Conservation (phyloP, 176 grass and related monocot genomes). For the Puccinellia tenuiflora region DNA sequence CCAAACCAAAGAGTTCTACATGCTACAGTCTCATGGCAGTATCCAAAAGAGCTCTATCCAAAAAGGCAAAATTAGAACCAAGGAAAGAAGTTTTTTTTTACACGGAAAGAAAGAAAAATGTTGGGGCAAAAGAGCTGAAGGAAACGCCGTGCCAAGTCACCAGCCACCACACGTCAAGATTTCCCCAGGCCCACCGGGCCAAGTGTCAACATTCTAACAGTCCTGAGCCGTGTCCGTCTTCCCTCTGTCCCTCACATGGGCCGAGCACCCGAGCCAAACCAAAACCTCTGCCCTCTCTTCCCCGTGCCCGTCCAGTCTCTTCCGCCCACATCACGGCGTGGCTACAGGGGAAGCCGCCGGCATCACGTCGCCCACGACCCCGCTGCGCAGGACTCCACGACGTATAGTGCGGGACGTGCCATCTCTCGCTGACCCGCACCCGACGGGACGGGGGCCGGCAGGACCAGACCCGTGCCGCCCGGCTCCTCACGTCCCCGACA, state of each 20-base stretch:
- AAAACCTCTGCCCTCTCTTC: background rate
- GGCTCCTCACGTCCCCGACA: too few relatives aligned
- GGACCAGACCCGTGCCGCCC: too few relatives aligned
- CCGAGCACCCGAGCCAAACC: background rate
- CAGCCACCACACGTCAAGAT: slow-evolving; percentile 15
- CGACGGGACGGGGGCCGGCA: too few relatives aligned
- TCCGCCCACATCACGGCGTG: background rate
- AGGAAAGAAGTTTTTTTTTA: too few relatives aligned
- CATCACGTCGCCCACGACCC: too few relatives aligned
- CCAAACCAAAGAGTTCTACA: background rate
- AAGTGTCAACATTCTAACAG: background rate
- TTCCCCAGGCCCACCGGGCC: slow-evolving; percentile 7
- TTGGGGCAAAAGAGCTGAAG: background rate
- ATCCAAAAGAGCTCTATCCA: background rate
- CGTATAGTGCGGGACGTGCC: too few relatives aligned
- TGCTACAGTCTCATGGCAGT: background rate
- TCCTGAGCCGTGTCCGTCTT: background rate
- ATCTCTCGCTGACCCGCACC: too few relatives aligned
- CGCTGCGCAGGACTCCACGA: too few relatives aligned
- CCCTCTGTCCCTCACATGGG: background rate
- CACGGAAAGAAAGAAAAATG: background rate
- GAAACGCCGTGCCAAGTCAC: slow-evolving; percentile 24
- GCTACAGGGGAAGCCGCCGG: too few relatives aligned
- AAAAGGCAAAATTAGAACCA: background rate
- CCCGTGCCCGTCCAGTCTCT: background rate